Conservation (phyloP, 768 basidiomycete species). For the Suillus variegatus region DNA sequence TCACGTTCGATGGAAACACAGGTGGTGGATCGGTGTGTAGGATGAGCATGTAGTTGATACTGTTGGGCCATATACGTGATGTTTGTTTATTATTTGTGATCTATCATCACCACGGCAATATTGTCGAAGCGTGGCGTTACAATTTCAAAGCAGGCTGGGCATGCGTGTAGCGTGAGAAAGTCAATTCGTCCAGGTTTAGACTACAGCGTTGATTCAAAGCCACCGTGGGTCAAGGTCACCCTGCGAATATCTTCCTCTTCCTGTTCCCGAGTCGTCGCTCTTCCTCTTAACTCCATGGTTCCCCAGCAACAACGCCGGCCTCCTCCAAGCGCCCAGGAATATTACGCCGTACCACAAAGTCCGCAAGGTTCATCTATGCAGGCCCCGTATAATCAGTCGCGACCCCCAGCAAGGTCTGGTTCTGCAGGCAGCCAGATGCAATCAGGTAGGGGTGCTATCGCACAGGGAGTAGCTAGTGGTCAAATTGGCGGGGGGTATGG, state of each 20-base stretch:
- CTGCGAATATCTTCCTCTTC: constrained; percentile 16
- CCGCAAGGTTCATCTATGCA: constrained; percentile 44
- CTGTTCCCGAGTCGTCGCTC: constrained; percentile 10
- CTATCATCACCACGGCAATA: neutral
- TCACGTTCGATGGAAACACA: constrained; percentile 82
- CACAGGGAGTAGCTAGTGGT: constrained; percentile 80
- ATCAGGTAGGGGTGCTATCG: constrained; percentile 55
- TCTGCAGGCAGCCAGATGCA: constrained; percentile 31
- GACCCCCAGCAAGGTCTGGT: constrained; percentile 28
- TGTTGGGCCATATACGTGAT: constrained; percentile 1
- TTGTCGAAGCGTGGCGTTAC: neutral
- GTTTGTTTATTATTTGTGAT: neutral
- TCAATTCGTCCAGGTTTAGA: constrained; percentile 21
- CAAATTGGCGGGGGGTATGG: constrained; percentile 81
- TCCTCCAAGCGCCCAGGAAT: constrained; percentile 49
- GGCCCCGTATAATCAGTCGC: constrained; percentile 20
- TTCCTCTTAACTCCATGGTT: constrained; percentile 26
- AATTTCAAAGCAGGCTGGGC: neutral
- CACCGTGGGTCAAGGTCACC: constrained; percentile 21
- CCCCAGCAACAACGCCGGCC: constrained; percentile 41
- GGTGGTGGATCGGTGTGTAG: constrained; percentile 72
- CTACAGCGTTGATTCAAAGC: constrained; percentile 1
- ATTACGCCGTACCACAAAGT: constrained; percentile 69
- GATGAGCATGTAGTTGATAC: constrained; percentile 42
- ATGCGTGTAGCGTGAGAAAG: constrained; percentile 16